Evolutionary conservation across 495 filamentous ascomycete species (phyloP), one percentile per base, ranked within the genome.

Genomic region (Penicillium psychrofluorescens): DNA sequence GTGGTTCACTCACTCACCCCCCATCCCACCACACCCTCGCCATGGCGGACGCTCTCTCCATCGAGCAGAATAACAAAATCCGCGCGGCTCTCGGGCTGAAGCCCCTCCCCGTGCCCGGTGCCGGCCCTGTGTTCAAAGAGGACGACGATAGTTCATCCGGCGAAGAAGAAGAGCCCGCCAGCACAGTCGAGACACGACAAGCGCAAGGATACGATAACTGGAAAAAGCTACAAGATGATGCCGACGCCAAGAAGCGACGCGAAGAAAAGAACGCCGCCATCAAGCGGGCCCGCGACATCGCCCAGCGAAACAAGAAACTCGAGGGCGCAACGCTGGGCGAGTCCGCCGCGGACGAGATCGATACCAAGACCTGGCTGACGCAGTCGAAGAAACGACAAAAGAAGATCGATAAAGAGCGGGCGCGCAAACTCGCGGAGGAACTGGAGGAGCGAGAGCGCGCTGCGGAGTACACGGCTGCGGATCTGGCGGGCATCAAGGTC

Each of bases 11-110:
- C 6, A 13, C 32, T 13, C 15, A 22, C 37, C 36, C 11, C 28
- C 8, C 34, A 29, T 38, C 38, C 35, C 29, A 12, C 8, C 38
- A 41, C 30, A 35, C 40, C 22, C 16, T 46, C 64, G 80, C 45
- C 31, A 94, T 91, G 86, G 67, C 79, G 31, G 86, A 91, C 72
- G 75, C 81, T 53, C 78, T 90, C 28, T 84, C 86, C 42, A 90
- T 98, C 59, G 89, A 95, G 61, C 88, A 95, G 73, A 86, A 88
- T 37, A 98, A 98, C 74, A 86, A 90, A 58, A 82, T 95, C 51
- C 90, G 92, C 35, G 76, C 81, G 48, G 87, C 88, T 32, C 76
- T 96, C 51, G 92, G 92, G 46, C 82, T 95, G 70, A 88, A 90
- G 55, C 91, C 90, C 29, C 74, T 98, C 50, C 89, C 89, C 38